Evolutionary conservation across 2,329 filamentous ascomycete genomes (phyloP).

Genomic region (Macrophomina tecta): DNA sequence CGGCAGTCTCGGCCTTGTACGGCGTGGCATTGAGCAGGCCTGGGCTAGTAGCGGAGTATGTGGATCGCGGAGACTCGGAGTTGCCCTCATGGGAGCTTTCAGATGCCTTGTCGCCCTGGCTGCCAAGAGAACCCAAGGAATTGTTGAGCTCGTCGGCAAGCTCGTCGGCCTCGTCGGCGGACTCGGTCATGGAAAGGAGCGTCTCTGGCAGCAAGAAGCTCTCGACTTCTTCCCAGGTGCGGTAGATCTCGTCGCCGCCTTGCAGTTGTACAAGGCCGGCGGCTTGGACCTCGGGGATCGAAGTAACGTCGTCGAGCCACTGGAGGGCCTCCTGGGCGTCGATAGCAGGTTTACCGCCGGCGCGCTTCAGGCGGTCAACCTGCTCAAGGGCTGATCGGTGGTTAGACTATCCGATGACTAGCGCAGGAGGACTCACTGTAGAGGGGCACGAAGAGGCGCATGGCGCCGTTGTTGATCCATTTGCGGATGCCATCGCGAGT

Average conservation of each 20-base stretch:
- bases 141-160: slow-evolving; percentile 46
- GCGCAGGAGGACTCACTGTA: slow-evolving; percentile 48
- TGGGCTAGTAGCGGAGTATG: slow-evolving; percentile 42
- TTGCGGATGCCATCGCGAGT: slow-evolving; percentile 59
- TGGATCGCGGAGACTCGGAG: slow-evolving; percentile 49
- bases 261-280: slow-evolving; percentile 51
- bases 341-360: slow-evolving; percentile 48
- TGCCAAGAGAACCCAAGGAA: slow-evolving; percentile 39
- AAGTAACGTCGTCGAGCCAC: slow-evolving; percentile 60
- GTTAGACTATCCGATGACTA: slow-evolving; percentile 11
- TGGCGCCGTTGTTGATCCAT: slow-evolving; percentile 57
- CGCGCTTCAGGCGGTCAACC: slow-evolving; percentile 52
- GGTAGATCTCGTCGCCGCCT: slow-evolving; percentile 54
- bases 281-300: slow-evolving; percentile 45
- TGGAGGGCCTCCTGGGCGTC: slow-evolving; percentile 56
- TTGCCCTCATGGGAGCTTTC: slow-evolving; percentile 52
- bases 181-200: slow-evolving; percentile 55
- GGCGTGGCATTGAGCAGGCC: slow-evolving; percentile 41
- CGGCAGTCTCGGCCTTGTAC: slow-evolving; percentile 34
- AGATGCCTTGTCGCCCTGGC: slow-evolving; percentile 47
- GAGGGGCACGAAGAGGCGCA: slow-evolving; percentile 58
- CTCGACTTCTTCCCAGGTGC: slow-evolving; percentile 58
- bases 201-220: slow-evolving; percentile 55
- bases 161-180: slow-evolving; percentile 43
- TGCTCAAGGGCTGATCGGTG: slow-evolving; percentile 52